Base-by-base conservation (phyloP, 345 rosid genomes). In the Excoecaria cochinchinensis region DNA sequence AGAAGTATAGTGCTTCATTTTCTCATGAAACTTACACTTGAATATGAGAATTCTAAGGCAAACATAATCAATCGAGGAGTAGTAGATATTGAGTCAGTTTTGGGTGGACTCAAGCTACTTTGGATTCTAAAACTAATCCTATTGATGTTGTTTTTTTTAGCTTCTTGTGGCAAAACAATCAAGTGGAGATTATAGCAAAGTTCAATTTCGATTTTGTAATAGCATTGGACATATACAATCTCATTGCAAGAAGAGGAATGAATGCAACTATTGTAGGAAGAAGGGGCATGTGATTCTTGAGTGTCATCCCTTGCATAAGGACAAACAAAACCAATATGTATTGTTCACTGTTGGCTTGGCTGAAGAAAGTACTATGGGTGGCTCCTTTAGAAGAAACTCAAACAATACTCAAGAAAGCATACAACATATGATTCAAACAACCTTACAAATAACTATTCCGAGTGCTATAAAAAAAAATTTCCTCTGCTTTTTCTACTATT, bases 41-140 rank as follows among this genome's bases (percentile, higher is more conserved):
- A 48, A 69, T 69, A 31, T 69, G 21, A 69, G 3, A 69, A 69
- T 69, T 44, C 21, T 31, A 62, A 44, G 6, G 66, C 66, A 42
- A 36, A 60, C 14, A 68, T 47, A 48, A 51, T 69, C 8, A 69
- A 14, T 50, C 2, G n/a, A 5, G 72, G 60, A 14, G 0, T 51
- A 1, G 51, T 12, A 4, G 42, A 69, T 24, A 22, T 69, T 51
- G 24, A 69, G 16, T 25, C 22, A 51, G 31, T 69, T 14, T 51
- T 51, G 8, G 46, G 22, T 10, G 72, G 51, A 25, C 72, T 8
- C 17, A 15, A 6, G 46, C 72, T 31, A 50, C 24, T 22, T 50
- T 10, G 14, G 59, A 69, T 69, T 59, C 13, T 11, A 25, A 50
- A 50, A 24, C 22, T 69, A 50, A 69, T 31, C 25, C 15, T 50